Conservation (phyloP, 2,329 filamentous ascomycete species). For the Albifimbria verrucaria region DNA sequence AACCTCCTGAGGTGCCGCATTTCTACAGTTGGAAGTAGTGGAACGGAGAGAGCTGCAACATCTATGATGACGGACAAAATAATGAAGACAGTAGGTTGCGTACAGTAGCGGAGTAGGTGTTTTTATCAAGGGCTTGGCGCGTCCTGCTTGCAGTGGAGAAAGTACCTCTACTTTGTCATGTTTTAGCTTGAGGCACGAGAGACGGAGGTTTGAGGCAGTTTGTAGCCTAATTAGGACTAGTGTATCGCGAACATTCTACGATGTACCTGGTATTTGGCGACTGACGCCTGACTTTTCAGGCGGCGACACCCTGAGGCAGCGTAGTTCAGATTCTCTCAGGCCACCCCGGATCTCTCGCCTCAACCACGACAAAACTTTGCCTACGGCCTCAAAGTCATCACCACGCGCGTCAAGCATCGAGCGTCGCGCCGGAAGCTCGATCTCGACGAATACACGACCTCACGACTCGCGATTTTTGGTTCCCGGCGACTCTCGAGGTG, state of each 20-base stretch:
- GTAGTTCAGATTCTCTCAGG: conserved; percentile 43
- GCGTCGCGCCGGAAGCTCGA: conserved; percentile 29
- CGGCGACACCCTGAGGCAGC: too few species aligned
- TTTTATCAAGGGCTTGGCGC: not conserved
- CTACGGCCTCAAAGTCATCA: conserved; percentile 37
- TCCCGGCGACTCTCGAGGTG: conserved; percentile 33
- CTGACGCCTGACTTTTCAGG: too few species aligned
- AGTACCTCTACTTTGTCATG: not conserved
- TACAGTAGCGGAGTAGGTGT: too few species aligned
- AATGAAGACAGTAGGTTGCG: too few species aligned
- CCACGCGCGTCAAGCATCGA: conserved; percentile 52
- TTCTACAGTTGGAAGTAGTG: not conserved
- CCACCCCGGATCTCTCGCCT: conserved; percentile 35
- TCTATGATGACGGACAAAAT: not conserved
- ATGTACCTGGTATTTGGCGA: conserved; percentile 15
- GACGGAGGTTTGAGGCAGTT: conserved; percentile 11
- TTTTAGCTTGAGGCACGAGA: conserved; percentile 23
- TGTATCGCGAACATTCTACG: conserved; percentile 12
- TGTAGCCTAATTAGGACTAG: conserved; percentile 28
- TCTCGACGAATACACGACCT: conserved; percentile 26
- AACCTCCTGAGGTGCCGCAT: not conserved
- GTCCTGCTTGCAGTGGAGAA: too few species aligned
- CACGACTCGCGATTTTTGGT: conserved; percentile 32
- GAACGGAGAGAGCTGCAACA: not conserved
- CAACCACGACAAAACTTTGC: conserved; percentile 43